Evolutionary conservation across 2,329 filamentous ascomycete species (phyloP).

Genomic region (Claviceps humidiphila): DNA sequence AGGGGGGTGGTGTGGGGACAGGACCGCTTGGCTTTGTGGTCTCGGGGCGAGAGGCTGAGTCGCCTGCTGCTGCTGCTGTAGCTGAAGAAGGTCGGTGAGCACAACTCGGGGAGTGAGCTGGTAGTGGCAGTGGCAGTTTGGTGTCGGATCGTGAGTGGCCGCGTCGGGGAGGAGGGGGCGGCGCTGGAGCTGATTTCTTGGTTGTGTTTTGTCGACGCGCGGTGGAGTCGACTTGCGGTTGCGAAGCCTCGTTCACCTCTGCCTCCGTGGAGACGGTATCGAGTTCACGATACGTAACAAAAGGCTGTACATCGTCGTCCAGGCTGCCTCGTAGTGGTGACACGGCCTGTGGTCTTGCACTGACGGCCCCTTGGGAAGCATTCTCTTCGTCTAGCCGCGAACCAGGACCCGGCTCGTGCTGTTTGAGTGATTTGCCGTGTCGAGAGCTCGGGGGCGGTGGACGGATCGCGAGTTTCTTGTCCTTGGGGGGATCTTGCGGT

Average conservation of each 20-base stretch:
- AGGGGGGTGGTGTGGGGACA: slow-evolving; percentile 41
- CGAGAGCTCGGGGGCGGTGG: slow-evolving; percentile 50
- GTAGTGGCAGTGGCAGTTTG: slow-evolving; percentile 13
- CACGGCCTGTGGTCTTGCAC: slow-evolving; percentile 28
- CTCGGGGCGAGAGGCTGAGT: slow-evolving; percentile 31
- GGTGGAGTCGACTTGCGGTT: background rate
- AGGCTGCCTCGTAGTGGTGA: slow-evolving; percentile 28
- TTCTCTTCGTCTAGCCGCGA: background rate
- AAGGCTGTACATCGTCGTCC: slow-evolving; percentile 32
- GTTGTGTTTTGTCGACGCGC: slow-evolving; percentile 10
- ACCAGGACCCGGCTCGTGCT: background rate
- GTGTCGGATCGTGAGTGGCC: slow-evolving; percentile 34
- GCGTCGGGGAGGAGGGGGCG: slow-evolving; percentile 37
- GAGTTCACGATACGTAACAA: slow-evolving; percentile 40
- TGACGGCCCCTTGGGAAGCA: background rate
- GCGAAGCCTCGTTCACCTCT: background rate
- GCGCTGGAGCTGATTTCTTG: slow-evolving; percentile 34
- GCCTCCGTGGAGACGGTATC: slow-evolving; percentile 17
- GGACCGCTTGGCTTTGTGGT: slow-evolving; percentile 28
- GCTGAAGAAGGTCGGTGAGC: too few species aligned
- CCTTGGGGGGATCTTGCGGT: slow-evolving; percentile 10
- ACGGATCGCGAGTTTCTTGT: slow-evolving; percentile 56
- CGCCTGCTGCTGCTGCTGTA: slow-evolving; percentile 22
- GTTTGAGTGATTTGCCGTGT: slow-evolving; percentile 61
- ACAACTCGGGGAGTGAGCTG: too few species aligned